phyloP scores from a whole-genome alignment of 768 basidiomycete species.

The Cystobasidium onofrii region DNA sequence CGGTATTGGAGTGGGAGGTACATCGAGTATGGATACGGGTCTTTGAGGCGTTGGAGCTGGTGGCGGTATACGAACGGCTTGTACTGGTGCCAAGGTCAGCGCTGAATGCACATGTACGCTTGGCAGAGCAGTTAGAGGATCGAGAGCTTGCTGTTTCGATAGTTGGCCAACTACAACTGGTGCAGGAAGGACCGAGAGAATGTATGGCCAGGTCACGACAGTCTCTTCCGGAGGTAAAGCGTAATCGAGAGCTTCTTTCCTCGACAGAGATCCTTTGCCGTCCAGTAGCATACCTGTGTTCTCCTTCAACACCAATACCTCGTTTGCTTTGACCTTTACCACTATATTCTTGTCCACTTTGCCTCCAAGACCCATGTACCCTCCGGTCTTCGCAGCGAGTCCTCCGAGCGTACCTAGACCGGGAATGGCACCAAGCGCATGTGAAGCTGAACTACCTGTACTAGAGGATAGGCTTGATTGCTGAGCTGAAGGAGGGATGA shows the following conservation, averaged over 20 bases:
- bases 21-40: slow-evolving; percentile 42
- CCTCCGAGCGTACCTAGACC: slow-evolving; percentile 33
- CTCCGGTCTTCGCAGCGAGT: slow-evolving; percentile 21
- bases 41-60: slow-evolving; percentile 33
- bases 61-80: slow-evolving; percentile 55
- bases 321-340: slow-evolving; percentile 51
- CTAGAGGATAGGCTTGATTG: not conserved
- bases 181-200: slow-evolving; percentile 37
- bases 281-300: slow-evolving; percentile 17
- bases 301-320: slow-evolving; percentile 58
- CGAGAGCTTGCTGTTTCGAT: slow-evolving; percentile 6
- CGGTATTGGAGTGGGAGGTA: slow-evolving; percentile 33
- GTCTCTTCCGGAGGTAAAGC: slow-evolving; percentile 74
- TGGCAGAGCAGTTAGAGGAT: slow-evolving; percentile 47
- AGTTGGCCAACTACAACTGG: not conserved
- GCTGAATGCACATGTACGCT: slow-evolving; percentile 66
- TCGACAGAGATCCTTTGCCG: slow-evolving; percentile 10
- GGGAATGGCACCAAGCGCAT: slow-evolving; percentile 25
- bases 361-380: slow-evolving; percentile 34
- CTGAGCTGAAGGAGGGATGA: slow-evolving; percentile 29
- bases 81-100: slow-evolving; percentile 56
- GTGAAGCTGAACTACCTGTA: not conserved
- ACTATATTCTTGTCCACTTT: slow-evolving; percentile 56
- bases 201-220: slow-evolving; percentile 41
- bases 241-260: slow-evolving; percentile 66